Evolutionary conservation across 192 early-diverging fungal genomes (phyloP).

Genomic region (Backusella psychrophila): DNA sequence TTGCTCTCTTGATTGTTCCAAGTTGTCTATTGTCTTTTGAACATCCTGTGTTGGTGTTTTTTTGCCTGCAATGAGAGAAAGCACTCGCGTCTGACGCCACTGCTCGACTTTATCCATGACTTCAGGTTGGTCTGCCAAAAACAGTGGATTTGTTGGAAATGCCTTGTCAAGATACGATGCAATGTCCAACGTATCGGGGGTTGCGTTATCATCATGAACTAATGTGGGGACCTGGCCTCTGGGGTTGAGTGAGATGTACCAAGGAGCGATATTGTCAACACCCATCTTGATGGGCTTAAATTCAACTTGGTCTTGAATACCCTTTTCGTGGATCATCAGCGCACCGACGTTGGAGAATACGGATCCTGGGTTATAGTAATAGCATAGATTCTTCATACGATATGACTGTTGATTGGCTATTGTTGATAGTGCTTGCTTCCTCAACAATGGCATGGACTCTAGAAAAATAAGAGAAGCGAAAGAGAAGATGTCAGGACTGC

Average conservation of each 20-base stretch:
- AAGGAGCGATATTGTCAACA: slow-evolving; percentile 13
- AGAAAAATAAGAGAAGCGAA: background rate
- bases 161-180: background rate
- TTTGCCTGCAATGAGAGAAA: slow-evolving; percentile 5
- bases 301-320: slow-evolving; percentile 5
- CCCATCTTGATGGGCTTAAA: slow-evolving; percentile 1
- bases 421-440: background rate
- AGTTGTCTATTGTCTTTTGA: background rate
- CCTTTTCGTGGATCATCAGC: background rate
- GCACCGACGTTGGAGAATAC: background rate
- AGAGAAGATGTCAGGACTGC: background rate
- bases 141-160: background rate
- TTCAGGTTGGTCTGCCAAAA: background rate
- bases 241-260: slow-evolving; percentile 17
- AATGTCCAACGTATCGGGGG: background rate
- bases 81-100: background rate
- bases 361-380: background rate
- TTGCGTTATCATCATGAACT: background rate
- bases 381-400: background rate
- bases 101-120: background rate
- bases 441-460: background rate
- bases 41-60: background rate
- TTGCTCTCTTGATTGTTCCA: background rate
- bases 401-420: background rate
- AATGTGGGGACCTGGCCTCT: slow-evolving; percentile 16